These are phyloP conservation scores for Aspergillus texensis DNA, from an alignment of 2,329 filamentous ascomycete genomes.

Conservation along the genomic window DNA sequence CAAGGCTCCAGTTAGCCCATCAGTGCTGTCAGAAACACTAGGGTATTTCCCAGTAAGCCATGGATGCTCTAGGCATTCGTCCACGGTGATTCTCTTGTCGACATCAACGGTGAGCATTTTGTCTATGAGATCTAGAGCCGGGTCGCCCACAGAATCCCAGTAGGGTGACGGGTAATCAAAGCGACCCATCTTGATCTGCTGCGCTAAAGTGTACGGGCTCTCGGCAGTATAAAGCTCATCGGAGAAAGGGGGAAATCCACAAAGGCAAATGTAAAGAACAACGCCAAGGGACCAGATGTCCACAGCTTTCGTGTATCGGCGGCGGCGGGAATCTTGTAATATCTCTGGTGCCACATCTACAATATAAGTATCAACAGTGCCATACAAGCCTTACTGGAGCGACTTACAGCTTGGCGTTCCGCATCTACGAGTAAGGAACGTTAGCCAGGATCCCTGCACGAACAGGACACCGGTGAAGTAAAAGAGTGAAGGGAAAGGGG, in stretches of 20 bases:
- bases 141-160: constrained; percentile 86
- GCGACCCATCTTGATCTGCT: constrained; percentile 84
- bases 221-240: constrained; percentile 83
- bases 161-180: constrained; percentile 97
- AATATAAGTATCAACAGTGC: constrained; percentile 16
- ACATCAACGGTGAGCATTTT: constrained; percentile 90
- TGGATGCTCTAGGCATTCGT: constrained; percentile 87
- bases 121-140: constrained; percentile 90
- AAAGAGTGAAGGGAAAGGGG: not conserved
- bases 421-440: constrained; percentile 51
- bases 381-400: not conserved
- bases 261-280: constrained; percentile 94
- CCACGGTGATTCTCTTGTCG: constrained; percentile 79
- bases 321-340: constrained; percentile 75
- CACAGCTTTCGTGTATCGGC: constrained; percentile 91
- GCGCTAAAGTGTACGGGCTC: constrained; percentile 81
- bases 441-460: not conserved
- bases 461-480: not conserved
- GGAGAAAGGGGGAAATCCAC: constrained; percentile 94
- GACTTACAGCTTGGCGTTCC: constrained; percentile 84
- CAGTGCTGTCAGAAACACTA: constrained; percentile 80
- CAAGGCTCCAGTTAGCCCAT: constrained; percentile 86
- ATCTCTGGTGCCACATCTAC: constrained; percentile 91
- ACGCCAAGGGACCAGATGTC: constrained; percentile 98
- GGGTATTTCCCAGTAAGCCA: constrained; percentile 72